phyloP scores from a whole-genome alignment of 2,329 filamentous ascomycete genomes.

The Albophoma yamanashiensis region DNA sequence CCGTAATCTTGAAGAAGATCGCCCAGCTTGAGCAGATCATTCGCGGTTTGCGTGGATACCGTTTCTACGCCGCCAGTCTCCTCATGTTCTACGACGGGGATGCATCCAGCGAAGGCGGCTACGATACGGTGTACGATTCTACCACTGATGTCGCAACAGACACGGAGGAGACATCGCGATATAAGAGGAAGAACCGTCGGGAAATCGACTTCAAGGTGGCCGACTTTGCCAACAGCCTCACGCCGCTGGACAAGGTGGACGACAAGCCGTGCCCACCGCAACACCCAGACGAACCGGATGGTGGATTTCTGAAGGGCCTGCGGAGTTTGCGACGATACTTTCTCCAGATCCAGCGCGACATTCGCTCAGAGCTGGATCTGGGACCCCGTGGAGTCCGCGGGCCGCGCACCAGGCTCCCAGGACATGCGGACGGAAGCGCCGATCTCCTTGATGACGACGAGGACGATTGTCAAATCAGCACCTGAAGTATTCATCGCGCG shows the following conservation, averaged over 20 bases:
- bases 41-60: conserved; percentile 67
- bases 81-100: conserved; percentile 96
- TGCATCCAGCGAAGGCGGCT: conserved; percentile 34
- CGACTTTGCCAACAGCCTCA: conserved; percentile 96
- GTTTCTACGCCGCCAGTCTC: conserved; percentile 90
- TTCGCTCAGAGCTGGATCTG: conserved; percentile 43
- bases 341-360: conserved; percentile 72
- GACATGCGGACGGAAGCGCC: conserved; percentile 8
- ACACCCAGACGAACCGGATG: conserved; percentile 70
- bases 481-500: not conserved
- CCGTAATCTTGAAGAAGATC: conserved; percentile 75
- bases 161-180: conserved; percentile 40
- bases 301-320: conserved; percentile 80
- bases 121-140: conserved; percentile 44
- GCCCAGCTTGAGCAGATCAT: conserved; percentile 76
- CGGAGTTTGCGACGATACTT: conserved; percentile 75
- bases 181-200: conserved; percentile 36
- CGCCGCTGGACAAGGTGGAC: conserved; percentile 62
- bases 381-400: conserved; percentile 16
- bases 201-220: conserved; percentile 93
- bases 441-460: conserved; percentile 19
- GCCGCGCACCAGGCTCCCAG: conserved; percentile 7
- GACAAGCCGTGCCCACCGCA: conserved; percentile 66
- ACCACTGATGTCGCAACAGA: conserved; percentile 49
- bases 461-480: conserved; percentile 5